These are phyloP conservation scores for Macroventuria anomochaeta DNA, from an alignment of 2,329 filamentous ascomycete genomes.

Conservation along the genomic window DNA sequence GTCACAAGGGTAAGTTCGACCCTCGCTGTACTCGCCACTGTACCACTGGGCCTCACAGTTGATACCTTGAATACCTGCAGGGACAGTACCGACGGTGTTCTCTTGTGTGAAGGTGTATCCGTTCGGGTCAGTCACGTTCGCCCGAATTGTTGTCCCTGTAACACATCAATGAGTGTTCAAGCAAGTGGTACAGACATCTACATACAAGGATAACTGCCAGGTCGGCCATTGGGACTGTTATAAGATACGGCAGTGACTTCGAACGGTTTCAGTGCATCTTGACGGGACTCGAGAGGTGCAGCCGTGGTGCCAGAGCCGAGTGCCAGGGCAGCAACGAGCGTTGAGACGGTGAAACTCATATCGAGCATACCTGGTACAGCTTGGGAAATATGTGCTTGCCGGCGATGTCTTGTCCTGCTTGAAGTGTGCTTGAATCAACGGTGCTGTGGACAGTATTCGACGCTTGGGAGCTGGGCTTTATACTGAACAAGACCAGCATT, in stretches of 20 bases:
- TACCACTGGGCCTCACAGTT: constrained; percentile 39
- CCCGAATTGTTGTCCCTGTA: constrained; percentile 29
- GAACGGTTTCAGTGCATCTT: constrained; percentile 27
- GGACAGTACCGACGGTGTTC: constrained; percentile 18
- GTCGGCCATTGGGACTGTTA: not conserved
- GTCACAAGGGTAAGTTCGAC: constrained; percentile 37
- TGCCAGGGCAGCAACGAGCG: constrained; percentile 18
- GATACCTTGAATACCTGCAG: constrained; percentile 25
- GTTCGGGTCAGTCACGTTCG: constrained; percentile 39
- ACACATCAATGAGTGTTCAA: not conserved
- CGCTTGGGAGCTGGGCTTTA: not conserved
- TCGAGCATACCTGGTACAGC: no score
- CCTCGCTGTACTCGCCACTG: constrained; percentile 22
- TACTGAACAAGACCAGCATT: not conserved
- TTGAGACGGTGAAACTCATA: constrained; percentile 22
- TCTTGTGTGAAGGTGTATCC: constrained; percentile 21
- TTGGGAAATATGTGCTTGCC: no score
- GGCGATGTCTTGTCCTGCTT: not conserved
- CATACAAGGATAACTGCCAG: constrained; percentile 3
- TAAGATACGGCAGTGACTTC: constrained; percentile 23
- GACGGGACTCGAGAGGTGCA: constrained; percentile 19
- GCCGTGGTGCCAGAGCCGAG: constrained; percentile 15
- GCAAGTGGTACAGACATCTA: not conserved
- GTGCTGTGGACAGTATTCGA: not conserved
- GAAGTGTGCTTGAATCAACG: not conserved